Conservation (phyloP, 495 filamentous ascomycete species). For the Talaromyces ruber region DNA sequence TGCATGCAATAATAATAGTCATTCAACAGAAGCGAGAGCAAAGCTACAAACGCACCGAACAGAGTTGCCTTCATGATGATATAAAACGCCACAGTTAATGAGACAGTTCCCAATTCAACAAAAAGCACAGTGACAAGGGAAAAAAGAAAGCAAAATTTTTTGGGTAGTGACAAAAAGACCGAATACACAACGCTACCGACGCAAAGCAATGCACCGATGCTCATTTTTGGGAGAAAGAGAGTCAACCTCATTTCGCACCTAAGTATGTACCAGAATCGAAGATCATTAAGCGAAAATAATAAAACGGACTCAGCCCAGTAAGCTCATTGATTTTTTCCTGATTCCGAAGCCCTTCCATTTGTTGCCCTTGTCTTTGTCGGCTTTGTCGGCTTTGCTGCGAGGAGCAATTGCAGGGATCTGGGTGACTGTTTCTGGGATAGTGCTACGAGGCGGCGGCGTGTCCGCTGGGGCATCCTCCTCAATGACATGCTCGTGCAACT, state of each 20-base stretch:
- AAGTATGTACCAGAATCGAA: conserved; percentile 3
- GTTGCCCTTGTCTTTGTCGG: conserved; percentile 16
- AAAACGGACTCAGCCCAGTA: background rate
- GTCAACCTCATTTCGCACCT: background rate
- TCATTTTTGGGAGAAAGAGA: background rate
- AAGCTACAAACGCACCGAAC: background rate
- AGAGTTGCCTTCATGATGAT: background rate
- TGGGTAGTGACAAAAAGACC: background rate
- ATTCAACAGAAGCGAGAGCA: background rate
- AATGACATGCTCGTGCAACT: conserved; percentile 13
- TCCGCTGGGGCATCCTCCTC: conserved; percentile 14
- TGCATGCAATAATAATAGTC: background rate
- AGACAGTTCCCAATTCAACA: background rate
- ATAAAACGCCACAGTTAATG: background rate
- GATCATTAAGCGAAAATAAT: background rate
- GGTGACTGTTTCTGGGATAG: background rate
- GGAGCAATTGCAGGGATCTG: conserved; percentile 9
- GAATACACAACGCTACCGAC: background rate
- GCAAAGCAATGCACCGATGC: background rate
- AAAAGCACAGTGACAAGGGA: background rate
- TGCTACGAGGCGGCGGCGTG: background rate
- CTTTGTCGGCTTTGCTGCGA: conserved; percentile 11
- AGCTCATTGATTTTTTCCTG: conserved; percentile 31
- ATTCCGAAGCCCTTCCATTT: conserved; percentile 36
- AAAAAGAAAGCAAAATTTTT: background rate